Evolutionary conservation across 2,329 filamentous ascomycete species (phyloP), one percentile per base, ranked within the genome.

Genomic region (Scolecobasidium constrictum): DNA sequence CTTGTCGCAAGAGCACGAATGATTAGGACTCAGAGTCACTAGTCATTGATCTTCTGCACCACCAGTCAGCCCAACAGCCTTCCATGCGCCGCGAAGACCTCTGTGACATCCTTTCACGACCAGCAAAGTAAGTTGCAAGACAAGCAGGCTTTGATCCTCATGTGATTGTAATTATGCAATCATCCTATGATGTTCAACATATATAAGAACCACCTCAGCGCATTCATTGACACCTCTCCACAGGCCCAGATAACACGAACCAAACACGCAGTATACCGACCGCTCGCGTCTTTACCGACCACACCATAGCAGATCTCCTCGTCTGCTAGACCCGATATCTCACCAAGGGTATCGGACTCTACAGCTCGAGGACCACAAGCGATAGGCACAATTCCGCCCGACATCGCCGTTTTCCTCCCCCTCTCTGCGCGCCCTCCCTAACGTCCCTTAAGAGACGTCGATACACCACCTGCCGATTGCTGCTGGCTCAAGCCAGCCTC

Each of bases 371-470:
- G 72, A 66, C 63, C 53, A 58, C 61, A 59, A 58, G 59, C 60
- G 65, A 69, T 75, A 78, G 78, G 71, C 87, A 94, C 73, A 67
- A 94, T 94, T 94, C 81, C 83, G 72, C 81, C 77, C 69, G 75
- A 72, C 68, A 83, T 86, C 77, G 77, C 79, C 69, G 83, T 86
- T 67, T 81, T 84, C 65, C 79, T 88, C 60, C 79, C 81, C 60
- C 79, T 88, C 65, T 84, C 82, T 66, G 81, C 81, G 62, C 79
- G 85, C 65, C 88, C 90, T 70, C 88, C 90, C 68, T 95, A 95
- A 92, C 83, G 81, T 76, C 72, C 69, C 68, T 65, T 57, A 68
- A 72, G 73, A 78, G 76, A 78, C 78, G 57, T 53, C 55, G 51
- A 48, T 53, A 54, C 49, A 48, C 49, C 52, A 56, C 56, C 58